Base-by-base conservation (phyloP, 1,284 basidiomycete genomes). In the Cystobasidiaceae sp. region DNA sequence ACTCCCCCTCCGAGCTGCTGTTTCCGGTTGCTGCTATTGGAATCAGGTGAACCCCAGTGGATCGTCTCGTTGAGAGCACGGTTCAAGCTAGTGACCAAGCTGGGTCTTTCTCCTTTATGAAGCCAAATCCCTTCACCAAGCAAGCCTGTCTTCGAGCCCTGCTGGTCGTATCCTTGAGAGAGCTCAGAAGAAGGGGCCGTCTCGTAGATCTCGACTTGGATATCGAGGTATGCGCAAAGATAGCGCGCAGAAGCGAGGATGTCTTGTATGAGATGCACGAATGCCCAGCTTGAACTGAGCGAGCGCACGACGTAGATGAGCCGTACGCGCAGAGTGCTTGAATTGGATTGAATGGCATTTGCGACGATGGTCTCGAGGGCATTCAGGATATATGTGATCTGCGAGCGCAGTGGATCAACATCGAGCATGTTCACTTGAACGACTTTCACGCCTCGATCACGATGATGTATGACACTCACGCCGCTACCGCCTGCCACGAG, bases 401-500 rank as follows among this genome's bases (percentile, higher is more conserved):
- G 19, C 37, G n/a, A 39, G 11, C 11, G n/a, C n/a, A n/a, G 37
- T 39, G 11, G n/a, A 39, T 11, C 11, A 39, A 39, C 11, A 39
- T n/a, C n/a, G n/a, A 34, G 27, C 23, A 34, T 11, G 28, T 33
- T 3, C n/a, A 37, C 33, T 6, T 32, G 17, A 39, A 23, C 17
- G 23, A n/a, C n/a, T n/a, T n/a, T n/a, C 37, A 39, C n/a, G 37
- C n/a, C 37, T 39, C 37, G 11, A 39, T 11, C 11, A n/a, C 37
- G 11, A 11, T 32, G 27, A 39, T 8, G 3, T 23, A 11, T 15
- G n/a, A 51, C 15, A 21, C 51, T 19, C 33, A 56, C 54, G n/a
- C 70, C 70, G 8, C 52, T 58, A 2, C 69, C 69, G 11, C 67
- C 70, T 4, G 69, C 70, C 11, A 69, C 25, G 34, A 71, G 66